Base-by-base conservation (phyloP, 2,329 filamentous ascomycete genomes). In the Xylariaceae sp. region DNA sequence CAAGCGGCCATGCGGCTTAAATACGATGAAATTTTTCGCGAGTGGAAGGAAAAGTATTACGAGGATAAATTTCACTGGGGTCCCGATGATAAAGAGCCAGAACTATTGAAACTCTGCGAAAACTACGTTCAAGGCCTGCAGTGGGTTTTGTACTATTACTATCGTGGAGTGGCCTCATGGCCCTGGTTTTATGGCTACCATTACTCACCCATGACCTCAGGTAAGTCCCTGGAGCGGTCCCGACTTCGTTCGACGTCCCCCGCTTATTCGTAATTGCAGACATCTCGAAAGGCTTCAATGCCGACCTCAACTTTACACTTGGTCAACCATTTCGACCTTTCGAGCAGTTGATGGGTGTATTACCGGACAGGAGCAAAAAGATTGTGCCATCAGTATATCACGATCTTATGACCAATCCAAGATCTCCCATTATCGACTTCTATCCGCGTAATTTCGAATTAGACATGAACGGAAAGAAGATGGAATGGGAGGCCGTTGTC, bases 401-500 rank as follows among this genome's bases (percentile, higher is more conserved):
- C 72, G 84, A 89, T 22, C 78, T 99, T 46, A 99, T 99, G 94
- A 96, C 90, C 1, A 88, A 88, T 51, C 80, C 87, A 1, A 82
- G 88, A 15, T 97, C 92, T 15, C 91, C 94, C 1, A 99, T 99
- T 69, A 88, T 96, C 66, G 94, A 99, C 68, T 99, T 99, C 70
- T 99, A 99, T 66, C 94, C 94, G 2, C 83, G 92, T 63, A 94
- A 99, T 65, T 99, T 99, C 66, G 90, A 95, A 61, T 79, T 99
- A 39, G 95, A 99, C 69, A 97, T 99, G 94, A 97, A 99, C 64
- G 95, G 94, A 55, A 99, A 99, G 77, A 99, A 96, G 75, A 95
- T 96, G 88, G 95, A 99, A 60, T 99, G 94, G 94, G 94, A 99
- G 69, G 94, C 94, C 26, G 92, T 99, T 36, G 91, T 99, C 60